Base-by-base conservation (phyloP, 1,139 yeast species). In the Yamadazyma atlantica region DNA sequence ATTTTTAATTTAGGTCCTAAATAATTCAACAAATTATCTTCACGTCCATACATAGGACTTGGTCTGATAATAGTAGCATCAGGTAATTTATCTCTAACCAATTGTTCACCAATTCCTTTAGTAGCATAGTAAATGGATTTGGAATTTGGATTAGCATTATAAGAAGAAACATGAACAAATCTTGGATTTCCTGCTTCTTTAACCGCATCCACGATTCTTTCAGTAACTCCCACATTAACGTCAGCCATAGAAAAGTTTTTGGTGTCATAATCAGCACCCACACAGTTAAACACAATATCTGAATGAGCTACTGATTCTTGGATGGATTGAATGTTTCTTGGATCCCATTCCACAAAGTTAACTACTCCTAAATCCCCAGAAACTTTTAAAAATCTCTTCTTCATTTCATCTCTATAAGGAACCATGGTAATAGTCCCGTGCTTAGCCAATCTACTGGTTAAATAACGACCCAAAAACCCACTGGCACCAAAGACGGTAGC, bases 291-390 rank as follows among this genome's bases (percentile, higher is more conserved):
- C 10, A 87, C 96, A 42, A 87, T 83, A 57, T 87, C 95, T 4
- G 94, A 82, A 63, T 84, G 82, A 47, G 83, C 83, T 36, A 87
- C 89, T 8, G 88, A 70, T 51, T 85, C 89, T 59, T 85, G 83
- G 51, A 87, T 82, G 12, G 89, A 80, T 58, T 82, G 69, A 51
- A 85, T 51, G 65, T 87, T 87, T 62, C 96, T 75, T 48, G 88
- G 68, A 59, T 87, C 96, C 57, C 85, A 81, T 63, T 87, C 96
- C 48, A 85, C 80, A 60, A 81, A 83, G 64, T 84, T 85, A 38
- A 87, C 89, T 35, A 87, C 95, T 18, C 96, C 96, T 50, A 87
- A 75, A 60, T 87, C 96, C 37, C 96, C 96, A 33, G 82, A 71
- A 39, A 85, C 88, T 66, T 86, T 87, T 54, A 87, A 73, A 57